A percentile compares a stretch with the other conserved stretches of the same genome.
Evolutionary conservation across 1,284 basidiomycete genomes (phyloP).

Genomic region (Agroathelia rolfsii): DNA sequence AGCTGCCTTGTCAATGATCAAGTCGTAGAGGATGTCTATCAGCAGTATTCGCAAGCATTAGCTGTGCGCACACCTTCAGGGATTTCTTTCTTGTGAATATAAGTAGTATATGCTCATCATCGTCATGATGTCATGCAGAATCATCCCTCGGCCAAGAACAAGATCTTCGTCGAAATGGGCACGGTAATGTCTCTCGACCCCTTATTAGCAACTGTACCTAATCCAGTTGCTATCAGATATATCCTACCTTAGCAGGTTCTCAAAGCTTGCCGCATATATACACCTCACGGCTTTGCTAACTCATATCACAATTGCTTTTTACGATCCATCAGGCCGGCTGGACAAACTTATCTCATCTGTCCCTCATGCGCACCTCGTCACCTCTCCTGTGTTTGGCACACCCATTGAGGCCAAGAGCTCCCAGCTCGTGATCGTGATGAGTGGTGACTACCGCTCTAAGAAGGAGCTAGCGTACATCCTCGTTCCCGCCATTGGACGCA

Average conservation of each 20-base stretch:
- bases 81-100: slow-evolving; percentile 1
- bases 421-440: slow-evolving; percentile 68
- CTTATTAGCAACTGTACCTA: slow-evolving; percentile 4
- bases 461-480: slow-evolving; percentile 69
- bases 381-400: slow-evolving; percentile 75
- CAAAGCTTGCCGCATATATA: slow-evolving; percentile 2
- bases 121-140: slow-evolving; percentile 21
- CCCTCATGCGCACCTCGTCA: slow-evolving; percentile 59
- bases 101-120: slow-evolving; percentile 8
- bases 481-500: slow-evolving; percentile 72
- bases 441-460: slow-evolving; percentile 79
- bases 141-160: slow-evolving; percentile 35
- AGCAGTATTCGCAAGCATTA: slow-evolving; percentile 50
- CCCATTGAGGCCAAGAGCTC: slow-evolving; percentile 59
- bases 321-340: slow-evolving; percentile 42
- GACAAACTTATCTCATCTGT: slow-evolving; percentile 59
- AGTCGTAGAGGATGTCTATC: slow-evolving; percentile 63
- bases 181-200: slow-evolving; percentile 40
- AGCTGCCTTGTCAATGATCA: slow-evolving; percentile 70
- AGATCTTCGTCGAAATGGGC: slow-evolving; percentile 76
- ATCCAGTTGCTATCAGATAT: slow-evolving; percentile 36
- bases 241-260: slow-evolving; percentile 60
- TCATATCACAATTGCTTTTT: too few species aligned
- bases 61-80: slow-evolving; percentile 18
- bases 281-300: too few species aligned